A percentile compares a stretch with the other conserved stretches of the same genome.
Evolutionary conservation across 129 eudicot genomes (phyloP).

Genomic region (Dittrichia graveolens): DNA sequence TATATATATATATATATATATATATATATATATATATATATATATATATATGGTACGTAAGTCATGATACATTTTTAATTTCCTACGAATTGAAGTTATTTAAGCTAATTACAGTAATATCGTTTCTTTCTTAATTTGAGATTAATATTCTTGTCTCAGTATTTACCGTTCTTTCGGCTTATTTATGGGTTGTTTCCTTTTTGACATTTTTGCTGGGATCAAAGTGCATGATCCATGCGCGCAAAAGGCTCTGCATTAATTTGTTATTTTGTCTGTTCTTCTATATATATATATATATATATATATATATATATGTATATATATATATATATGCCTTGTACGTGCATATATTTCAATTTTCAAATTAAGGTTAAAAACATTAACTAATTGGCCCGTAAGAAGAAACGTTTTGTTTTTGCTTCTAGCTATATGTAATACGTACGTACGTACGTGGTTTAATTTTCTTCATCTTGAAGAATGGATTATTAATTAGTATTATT

Average conservation of each 20-base stretch:
- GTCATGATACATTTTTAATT: conserved; percentile 17
- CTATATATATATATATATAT: too few relatives aligned
- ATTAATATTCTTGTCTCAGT: background rate
- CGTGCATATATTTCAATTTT: too few relatives aligned
- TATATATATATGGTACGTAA: conserved; percentile 8
- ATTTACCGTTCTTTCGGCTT: conserved; percentile 20
- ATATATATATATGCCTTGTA: background rate
- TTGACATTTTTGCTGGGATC: background rate
- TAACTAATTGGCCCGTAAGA: too few relatives aligned
- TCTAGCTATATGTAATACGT: too few relatives aligned
- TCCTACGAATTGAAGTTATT: background rate
- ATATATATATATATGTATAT: too few relatives aligned
- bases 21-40: too few relatives aligned
- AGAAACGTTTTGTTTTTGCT: too few relatives aligned
- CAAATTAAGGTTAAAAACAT: too few relatives aligned
- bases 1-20: too few relatives aligned
- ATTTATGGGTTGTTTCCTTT: conserved; percentile 2
- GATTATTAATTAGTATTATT: background rate
- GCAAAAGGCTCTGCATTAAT: conserved; percentile 12
- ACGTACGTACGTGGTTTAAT: too few relatives aligned
- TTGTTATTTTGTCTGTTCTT: conserved; percentile 10
- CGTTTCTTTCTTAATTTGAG: conserved; percentile 12
- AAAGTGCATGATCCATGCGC: conserved; percentile 24
- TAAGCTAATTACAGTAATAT: conserved; percentile 9
- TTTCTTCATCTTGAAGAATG: too few relatives aligned